Conservation (phyloP, 768 basidiomycete species). For the Neoboletus brunneissimus region DNA sequence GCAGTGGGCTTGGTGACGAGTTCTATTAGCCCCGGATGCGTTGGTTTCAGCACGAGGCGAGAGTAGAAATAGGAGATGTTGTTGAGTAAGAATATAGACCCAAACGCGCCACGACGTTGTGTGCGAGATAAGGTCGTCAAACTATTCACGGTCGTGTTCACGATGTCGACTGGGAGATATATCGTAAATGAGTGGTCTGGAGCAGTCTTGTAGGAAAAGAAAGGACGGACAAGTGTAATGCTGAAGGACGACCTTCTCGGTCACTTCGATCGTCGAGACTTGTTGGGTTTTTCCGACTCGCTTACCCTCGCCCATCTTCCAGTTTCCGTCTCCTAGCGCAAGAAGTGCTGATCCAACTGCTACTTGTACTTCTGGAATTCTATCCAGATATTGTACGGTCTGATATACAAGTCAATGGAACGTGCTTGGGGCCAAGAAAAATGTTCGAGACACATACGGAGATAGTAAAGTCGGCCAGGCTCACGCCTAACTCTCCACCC, state of each 20-base stretch:
- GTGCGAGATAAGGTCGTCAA: slow-evolving; percentile 62
- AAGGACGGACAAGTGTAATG: slow-evolving; percentile 66
- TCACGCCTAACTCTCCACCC: slow-evolving; percentile 59
- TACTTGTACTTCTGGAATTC: slow-evolving; percentile 64
- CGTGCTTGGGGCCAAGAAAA: not conserved
- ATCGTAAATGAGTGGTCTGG: not conserved
- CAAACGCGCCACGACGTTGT: slow-evolving; percentile 60
- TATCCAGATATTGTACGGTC: slow-evolving; percentile 68
- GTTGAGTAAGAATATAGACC: slow-evolving; percentile 77
- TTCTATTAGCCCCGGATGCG: slow-evolving; percentile 42
- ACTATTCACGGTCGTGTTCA: slow-evolving; percentile 59
- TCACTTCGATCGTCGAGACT: slow-evolving; percentile 41
- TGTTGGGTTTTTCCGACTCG: slow-evolving; percentile 52
- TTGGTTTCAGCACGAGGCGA: slow-evolving; percentile 53
- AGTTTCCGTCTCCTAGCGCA: slow-evolving; percentile 82
- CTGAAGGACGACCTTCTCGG: slow-evolving; percentile 62
- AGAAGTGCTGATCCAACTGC: slow-evolving; percentile 65
- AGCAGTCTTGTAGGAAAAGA: not conserved
- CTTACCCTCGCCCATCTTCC: slow-evolving; percentile 88
- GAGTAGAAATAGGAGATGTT: slow-evolving; percentile 70
- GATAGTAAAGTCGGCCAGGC: slow-evolving; percentile 58
- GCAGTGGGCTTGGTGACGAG: slow-evolving; percentile 61
- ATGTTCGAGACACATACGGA: slow-evolving; percentile 40
- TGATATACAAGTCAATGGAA: slow-evolving; percentile 27
- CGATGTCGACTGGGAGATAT: slow-evolving; percentile 61